Evolutionary conservation across 805 yeast genomes (phyloP).

Genomic region (Zygosaccharomyces rouxii): DNA sequence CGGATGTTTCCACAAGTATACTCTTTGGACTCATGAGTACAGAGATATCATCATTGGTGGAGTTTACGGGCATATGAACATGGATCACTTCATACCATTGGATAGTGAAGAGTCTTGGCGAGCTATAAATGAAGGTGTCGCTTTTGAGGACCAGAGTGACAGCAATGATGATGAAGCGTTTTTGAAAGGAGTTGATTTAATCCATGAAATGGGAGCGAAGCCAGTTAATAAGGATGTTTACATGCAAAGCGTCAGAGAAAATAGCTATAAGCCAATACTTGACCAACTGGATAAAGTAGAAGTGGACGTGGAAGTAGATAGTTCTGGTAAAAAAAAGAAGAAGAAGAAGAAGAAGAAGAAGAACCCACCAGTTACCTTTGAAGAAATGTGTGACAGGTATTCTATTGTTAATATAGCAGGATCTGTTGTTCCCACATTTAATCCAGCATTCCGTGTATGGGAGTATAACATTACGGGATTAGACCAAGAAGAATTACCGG

Average conservation of each 20-base stretch:
- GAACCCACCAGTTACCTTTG: conserved; percentile 9
- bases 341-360: conserved; percentile 15
- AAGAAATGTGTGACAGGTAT: conserved; percentile 49
- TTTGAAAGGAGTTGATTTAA: conserved; percentile 36
- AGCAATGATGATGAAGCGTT: conserved; percentile 24
- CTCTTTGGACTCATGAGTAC: conserved; percentile 79
- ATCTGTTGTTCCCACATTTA: conserved; percentile 78
- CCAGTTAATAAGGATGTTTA: conserved; percentile 65
- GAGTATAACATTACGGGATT: conserved; percentile 71
- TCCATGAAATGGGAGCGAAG: conserved; percentile 52
- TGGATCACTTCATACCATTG: conserved; percentile 78
- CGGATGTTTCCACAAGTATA: conserved; percentile 67
- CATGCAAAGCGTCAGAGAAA: conserved; percentile 53
- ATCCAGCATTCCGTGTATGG: conserved; percentile 81
- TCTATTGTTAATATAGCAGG: conserved; percentile 66
- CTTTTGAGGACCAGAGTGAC: neutral
- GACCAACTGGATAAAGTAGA: conserved; percentile 21
- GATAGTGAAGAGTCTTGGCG: conserved; percentile 67
- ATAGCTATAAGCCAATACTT: conserved; percentile 47
- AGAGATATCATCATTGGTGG: conserved; percentile 82
- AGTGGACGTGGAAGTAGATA: conserved; percentile 11
- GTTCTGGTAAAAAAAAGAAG: conserved; percentile 17
- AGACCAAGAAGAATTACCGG: conserved; percentile 19
- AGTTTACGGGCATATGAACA: conserved; percentile 83
- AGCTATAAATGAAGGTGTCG: conserved; percentile 26